Conservation (phyloP, 1,139 yeast species). For the Martiniozyma asiatica region DNA sequence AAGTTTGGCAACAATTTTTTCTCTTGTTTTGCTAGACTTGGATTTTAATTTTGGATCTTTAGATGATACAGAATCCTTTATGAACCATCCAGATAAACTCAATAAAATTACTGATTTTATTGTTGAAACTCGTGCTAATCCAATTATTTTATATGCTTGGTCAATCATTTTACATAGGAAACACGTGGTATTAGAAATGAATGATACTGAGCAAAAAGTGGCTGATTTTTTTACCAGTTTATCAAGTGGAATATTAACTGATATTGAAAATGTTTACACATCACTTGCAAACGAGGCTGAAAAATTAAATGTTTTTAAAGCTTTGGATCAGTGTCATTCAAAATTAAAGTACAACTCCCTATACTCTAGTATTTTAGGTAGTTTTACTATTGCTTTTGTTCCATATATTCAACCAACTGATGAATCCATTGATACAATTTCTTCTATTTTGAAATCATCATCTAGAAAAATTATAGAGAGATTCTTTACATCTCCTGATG, state of each 20-base stretch:
- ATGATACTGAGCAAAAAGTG: constrained; percentile 15
- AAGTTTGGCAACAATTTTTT: constrained; percentile 35
- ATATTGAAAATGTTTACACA: constrained; percentile 20
- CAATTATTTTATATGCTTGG: constrained; percentile 60
- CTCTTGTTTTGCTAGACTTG: constrained; percentile 43
- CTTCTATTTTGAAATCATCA: constrained; percentile 37
- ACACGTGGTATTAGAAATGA: constrained; percentile 34
- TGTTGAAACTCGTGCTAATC: constrained; percentile 22
- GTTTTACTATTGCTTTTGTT: constrained; percentile 46
- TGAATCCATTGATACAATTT: constrained; percentile 39
- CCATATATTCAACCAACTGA: constrained; percentile 55
- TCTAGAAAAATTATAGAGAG: constrained; percentile 45
- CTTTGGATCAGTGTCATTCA: constrained; percentile 31
- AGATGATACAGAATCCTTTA: constrained; percentile 28
- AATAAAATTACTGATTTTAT: constrained; percentile 27
- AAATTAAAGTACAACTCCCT: constrained; percentile 38
- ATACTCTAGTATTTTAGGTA: constrained; percentile 47
- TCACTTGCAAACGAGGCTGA: constrained; percentile 34
- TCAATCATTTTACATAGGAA: constrained; percentile 51
- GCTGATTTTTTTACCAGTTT: constrained; percentile 14
- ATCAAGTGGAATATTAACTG: constrained; percentile 11
- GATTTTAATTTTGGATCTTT: constrained; percentile 33
- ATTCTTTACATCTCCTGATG: constrained; percentile 45
- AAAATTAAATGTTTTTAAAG: constrained; percentile 34
- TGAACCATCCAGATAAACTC: constrained; percentile 33